These are phyloP conservation scores for Polyporus tsugae DNA, from an alignment of 1,284 basidiomycete genomes.

Conservation along the genomic window DNA sequence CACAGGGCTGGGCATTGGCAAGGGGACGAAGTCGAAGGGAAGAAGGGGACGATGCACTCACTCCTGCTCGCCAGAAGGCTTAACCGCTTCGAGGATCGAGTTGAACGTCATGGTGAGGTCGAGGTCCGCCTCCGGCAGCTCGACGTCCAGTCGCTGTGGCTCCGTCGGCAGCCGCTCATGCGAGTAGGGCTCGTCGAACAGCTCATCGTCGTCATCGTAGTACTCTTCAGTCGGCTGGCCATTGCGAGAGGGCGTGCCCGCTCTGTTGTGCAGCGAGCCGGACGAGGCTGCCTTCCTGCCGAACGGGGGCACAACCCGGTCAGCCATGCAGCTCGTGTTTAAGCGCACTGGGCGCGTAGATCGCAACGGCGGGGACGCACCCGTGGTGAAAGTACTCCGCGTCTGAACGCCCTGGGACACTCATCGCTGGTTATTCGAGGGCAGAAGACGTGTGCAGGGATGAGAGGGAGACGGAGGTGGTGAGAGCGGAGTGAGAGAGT, in stretches of 20 bases:
- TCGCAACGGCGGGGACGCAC: constrained; percentile 12
- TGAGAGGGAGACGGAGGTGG: constrained; percentile 15
- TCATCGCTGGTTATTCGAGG: constrained; percentile 19
- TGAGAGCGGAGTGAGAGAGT: constrained; percentile 11
- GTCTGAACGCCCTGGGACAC: constrained; percentile 13
- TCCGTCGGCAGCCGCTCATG: constrained; percentile 31
- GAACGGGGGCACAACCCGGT: not conserved
- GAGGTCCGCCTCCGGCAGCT: constrained; percentile 58
- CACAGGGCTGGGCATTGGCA: not conserved
- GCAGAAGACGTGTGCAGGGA: constrained; percentile 12
- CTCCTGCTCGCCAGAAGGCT: constrained; percentile 42
- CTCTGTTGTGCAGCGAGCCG: constrained; percentile 11
- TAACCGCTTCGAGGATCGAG: constrained; percentile 47
- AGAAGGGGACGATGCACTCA: constrained; percentile 11
- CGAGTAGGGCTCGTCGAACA: constrained; percentile 19
- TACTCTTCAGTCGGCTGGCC: constrained; percentile 10
- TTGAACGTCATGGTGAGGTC: constrained; percentile 62
- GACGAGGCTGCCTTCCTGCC: constrained; percentile 28
- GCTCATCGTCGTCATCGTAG: constrained; percentile 23
- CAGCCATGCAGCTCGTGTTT: not conserved
- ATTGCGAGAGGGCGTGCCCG: not conserved
- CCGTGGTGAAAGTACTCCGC: constrained; percentile 14
- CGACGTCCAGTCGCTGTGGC: constrained; percentile 47
- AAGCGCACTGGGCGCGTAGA: constrained; percentile 16
- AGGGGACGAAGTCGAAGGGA: constrained; percentile 9